phyloP scores from a whole-genome alignment of 164 flowering plant species.

The Nymphaea thermarum region DNA sequence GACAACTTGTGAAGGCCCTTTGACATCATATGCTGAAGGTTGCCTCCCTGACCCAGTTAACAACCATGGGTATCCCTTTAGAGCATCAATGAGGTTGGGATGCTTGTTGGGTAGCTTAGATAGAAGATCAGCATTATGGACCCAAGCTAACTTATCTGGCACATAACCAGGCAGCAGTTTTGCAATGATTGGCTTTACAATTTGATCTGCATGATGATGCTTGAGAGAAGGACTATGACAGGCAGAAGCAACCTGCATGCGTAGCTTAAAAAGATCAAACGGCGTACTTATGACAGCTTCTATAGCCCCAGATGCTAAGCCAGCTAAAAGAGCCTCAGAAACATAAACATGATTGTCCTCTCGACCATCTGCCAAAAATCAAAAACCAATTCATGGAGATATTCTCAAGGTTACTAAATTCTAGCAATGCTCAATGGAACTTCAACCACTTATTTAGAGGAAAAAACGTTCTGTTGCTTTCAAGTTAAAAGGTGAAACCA shows the following conservation, averaged over 20 bases:
- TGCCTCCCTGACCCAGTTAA: constrained; percentile 88
- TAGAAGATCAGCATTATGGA: constrained; percentile 41
- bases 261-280: constrained; percentile 75
- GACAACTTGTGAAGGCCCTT: constrained; percentile 34
- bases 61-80: constrained; percentile 87
- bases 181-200: constrained; percentile 23
- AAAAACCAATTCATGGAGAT: not conserved
- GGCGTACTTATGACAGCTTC: constrained; percentile 70
- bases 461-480: too few relatives aligned
- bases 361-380: constrained; percentile 63
- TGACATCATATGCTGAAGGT: constrained; percentile 55
- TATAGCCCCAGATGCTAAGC: constrained; percentile 59
- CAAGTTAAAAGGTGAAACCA: too few relatives aligned
- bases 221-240: constrained; percentile 20
- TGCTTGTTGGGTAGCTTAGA: constrained; percentile 46
- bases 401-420: too few relatives aligned
- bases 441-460: too few relatives aligned
- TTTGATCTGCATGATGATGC: constrained; percentile 17
- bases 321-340: constrained; percentile 81
- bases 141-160: constrained; percentile 50
- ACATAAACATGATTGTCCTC: constrained; percentile 53
- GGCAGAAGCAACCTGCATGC: constrained; percentile 77
- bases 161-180: constrained; percentile 46
- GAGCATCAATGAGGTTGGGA: constrained; percentile 40
- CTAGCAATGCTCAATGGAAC: too few relatives aligned